Base-by-base conservation (phyloP, 345 rosid genomes). In the Boechera stricta region DNA sequence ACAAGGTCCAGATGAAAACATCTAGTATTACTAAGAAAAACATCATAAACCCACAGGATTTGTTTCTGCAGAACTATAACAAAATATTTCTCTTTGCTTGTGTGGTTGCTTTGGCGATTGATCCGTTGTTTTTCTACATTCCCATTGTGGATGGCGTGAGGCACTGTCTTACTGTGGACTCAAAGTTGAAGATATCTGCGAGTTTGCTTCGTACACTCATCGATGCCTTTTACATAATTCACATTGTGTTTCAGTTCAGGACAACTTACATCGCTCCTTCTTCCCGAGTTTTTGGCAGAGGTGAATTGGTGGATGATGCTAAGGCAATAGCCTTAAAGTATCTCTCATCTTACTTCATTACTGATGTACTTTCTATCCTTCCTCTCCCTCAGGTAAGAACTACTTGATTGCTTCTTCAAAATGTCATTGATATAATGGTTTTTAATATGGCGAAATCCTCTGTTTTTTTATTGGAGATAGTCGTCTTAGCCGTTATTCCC, bases 381-480 rank as follows among this genome's bases (percentile, higher is more conserved):
- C 82, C 79, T 36, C 79, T 79, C 55, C 82, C 82, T 33, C 82
- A 79, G 79, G 82, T 79, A 74, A 35, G 15, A 51, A n/a, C 60
- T 58, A 16, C 4, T 56, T 66, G 57, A 65, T 65, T 21, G 18
- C 2, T 74, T 3, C 21, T 39, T 49, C 10, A 2, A 73, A 13
- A 4, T 52, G 32, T 54, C 11, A 39, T 2, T 36, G 16, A 10
- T 59, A 1, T 9, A 5, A 41, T 52, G 4, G 10, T 31, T 33
- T 60, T 18, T 12, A 6, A 51, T 35, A 11, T 68, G 72, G 49
- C 10, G 3, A 5, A 64, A 41, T 15, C 56, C 47, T 62, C 62
- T 38, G n/a, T 18, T 18, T 18, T 18, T 18, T 18, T 18, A 18
- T 18, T 64, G 49, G 55, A 78, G 78, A 28, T 78, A 6, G 78